Base-by-base conservation (phyloP, 2,329 filamentous ascomycete species). In the Tolypocladium cylindrosporum region DNA sequence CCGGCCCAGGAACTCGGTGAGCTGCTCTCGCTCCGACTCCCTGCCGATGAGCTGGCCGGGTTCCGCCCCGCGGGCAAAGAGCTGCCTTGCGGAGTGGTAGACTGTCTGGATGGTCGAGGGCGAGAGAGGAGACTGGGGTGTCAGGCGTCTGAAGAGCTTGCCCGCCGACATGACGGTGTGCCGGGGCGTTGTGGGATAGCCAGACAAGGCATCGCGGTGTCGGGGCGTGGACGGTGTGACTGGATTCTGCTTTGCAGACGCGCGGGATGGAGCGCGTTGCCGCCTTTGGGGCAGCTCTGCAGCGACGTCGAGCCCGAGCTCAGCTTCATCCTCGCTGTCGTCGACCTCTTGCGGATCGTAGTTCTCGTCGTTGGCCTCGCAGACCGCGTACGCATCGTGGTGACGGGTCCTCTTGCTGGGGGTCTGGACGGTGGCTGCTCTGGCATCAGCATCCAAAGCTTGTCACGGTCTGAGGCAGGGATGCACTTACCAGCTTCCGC, bases 31-130 rank as follows among this genome's bases (percentile, higher is more conserved):
- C 68, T 87, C 77, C 67, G 81, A 75, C 37, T 96, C 90, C 52
- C 92, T 86, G 54, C 92, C 92, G 58, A 96, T 80, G 14, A 97
- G 77, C 64, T 85, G 82, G 2, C 87, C 85, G 1, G 90, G 88
- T 58, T 87, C 85, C 10, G 88, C 85, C 61, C 89, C 89, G 55
- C 91, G 85, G 8, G 89, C 86, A 68, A 99, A 99, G 3, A 96
- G 75, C 67, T 96, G 91, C 37, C 93, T 86, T 19, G 91, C 94
- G 60, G 87, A 81, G 62, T 94, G 91, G 72, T 97, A 97, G 42
- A 97, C 79, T 0, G 91, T 94, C 57, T 86, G 84, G 27, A 82
- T 76, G 13, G 84, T 77, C 36, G 84, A 82, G 14, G 90, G 88
- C 8, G 89, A 89, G 40, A 81, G 76, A 13, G 88, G 88, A 14